phyloP scores from a whole-genome alignment of 2,329 filamentous ascomycete species.

The Claviceps maximensis region DNA sequence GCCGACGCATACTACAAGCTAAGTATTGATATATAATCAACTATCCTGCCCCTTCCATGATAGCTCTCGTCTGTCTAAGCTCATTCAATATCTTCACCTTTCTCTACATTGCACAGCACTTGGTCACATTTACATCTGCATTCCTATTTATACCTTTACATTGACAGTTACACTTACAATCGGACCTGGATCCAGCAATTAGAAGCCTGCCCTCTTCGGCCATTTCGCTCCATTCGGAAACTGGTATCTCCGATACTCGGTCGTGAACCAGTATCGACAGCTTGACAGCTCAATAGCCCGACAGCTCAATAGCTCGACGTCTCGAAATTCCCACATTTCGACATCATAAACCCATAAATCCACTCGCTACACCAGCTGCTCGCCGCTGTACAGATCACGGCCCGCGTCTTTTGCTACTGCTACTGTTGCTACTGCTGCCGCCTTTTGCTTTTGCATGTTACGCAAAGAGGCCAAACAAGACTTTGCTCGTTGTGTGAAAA shows the following conservation, averaged over 20 bases:
- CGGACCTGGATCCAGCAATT: too few species aligned
- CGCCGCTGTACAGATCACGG: too few species aligned
- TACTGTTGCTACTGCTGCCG: background rate
- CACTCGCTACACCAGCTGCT: too few species aligned
- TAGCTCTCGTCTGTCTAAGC: background rate
- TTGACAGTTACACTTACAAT: background rate
- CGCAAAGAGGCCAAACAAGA: background rate
- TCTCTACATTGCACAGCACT: background rate
- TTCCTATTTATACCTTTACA: background rate
- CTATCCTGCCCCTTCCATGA: conserved; percentile 2
- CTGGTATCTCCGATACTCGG: background rate
- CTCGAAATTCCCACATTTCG: background rate
- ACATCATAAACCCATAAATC: too few species aligned
- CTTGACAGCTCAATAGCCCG: background rate
- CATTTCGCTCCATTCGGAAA: too few species aligned
- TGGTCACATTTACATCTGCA: background rate
- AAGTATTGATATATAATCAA: conserved; percentile 2
- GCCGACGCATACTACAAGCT: background rate
- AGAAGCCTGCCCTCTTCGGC: too few species aligned
- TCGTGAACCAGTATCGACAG: background rate
- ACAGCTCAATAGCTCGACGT: background rate
- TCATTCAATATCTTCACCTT: background rate
- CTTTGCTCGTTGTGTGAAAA: background rate
- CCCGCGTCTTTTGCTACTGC: too few species aligned
- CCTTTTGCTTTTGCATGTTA: background rate